phyloP scores from a whole-genome alignment of 2,329 filamentous ascomycete species.

The Ophiostoma triangulosporum region DNA sequence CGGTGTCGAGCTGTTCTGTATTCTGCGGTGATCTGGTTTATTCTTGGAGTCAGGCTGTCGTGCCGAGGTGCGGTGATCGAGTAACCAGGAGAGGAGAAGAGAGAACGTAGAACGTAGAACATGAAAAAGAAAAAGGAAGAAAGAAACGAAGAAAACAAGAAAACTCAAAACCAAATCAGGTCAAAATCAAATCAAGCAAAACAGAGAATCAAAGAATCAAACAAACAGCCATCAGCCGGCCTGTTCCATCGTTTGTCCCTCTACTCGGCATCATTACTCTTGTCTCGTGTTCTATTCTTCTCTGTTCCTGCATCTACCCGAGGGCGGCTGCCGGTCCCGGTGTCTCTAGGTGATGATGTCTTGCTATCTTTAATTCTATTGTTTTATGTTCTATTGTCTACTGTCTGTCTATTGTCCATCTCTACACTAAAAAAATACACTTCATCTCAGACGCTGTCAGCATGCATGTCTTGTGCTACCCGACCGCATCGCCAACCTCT shows the following conservation, averaged over 20 bases:
- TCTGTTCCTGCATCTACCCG: conserved; percentile 6
- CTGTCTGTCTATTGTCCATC: background rate
- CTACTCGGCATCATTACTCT: no score
- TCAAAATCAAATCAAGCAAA: no score
- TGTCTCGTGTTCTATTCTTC: background rate
- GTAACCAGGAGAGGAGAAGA: background rate
- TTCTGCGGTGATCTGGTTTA: background rate
- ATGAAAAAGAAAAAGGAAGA: background rate
- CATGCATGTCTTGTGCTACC: background rate
- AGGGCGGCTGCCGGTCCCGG: conserved; percentile 2
- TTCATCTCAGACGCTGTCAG: no score
- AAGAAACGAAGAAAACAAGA: background rate
- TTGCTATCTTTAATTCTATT: background rate
- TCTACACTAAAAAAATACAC: no score
- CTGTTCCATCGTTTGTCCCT: no score
- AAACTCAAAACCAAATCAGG: background rate
- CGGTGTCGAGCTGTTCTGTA: background rate
- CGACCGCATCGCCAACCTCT: background rate
- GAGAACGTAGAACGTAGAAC: no score
- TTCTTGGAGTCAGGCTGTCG: background rate
- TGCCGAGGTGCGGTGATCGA: background rate
- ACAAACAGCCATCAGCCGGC: no score
- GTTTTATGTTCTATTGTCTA: background rate
- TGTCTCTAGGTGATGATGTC: no score
- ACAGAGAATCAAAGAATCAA: no score